phyloP scores from a whole-genome alignment of 306 rosid species.

The Prunus campanulata region DNA sequence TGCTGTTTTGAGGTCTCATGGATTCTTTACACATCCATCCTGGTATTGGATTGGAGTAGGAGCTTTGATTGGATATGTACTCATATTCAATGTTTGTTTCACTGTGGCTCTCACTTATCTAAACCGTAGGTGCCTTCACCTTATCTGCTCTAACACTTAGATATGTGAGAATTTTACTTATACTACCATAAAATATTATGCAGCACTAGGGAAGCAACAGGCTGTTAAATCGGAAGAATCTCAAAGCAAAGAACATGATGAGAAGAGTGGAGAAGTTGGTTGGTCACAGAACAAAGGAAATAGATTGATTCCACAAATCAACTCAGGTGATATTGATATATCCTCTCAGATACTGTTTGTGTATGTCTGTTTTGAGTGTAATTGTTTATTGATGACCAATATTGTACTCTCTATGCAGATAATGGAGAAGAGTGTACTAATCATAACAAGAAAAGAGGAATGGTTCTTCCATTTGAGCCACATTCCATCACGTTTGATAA shows the following conservation, averaged over 20 bases:
- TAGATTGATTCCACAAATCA: constrained; percentile 23
- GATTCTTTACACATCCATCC: constrained; percentile 34
- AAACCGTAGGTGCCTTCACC: constrained; percentile 39
- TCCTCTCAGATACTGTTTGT: background rate
- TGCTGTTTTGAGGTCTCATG: constrained; percentile 39
- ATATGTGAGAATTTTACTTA: background rate
- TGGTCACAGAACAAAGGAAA: no score
- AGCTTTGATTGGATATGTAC: constrained; percentile 16
- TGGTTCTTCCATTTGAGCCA: constrained; percentile 26
- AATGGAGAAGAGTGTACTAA: background rate
- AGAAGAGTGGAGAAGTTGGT: no score
- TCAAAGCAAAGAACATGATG: no score
- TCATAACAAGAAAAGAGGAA: constrained; percentile 14
- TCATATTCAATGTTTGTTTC: constrained; percentile 37
- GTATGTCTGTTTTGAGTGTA: background rate
- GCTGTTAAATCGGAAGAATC: constrained; percentile 34
- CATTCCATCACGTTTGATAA: constrained; percentile 25
- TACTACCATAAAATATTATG: background rate
- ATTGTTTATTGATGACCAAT: background rate
- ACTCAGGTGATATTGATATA: constrained; percentile 30
- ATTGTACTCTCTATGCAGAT: background rate
- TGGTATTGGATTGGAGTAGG: constrained; percentile 25
- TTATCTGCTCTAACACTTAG: background rate
- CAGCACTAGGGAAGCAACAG: constrained; percentile 22
- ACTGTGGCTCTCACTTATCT: constrained; percentile 40